Evolutionary conservation across 257 asterid genomes (phyloP).

Genomic region (Solanum chaucha): DNA sequence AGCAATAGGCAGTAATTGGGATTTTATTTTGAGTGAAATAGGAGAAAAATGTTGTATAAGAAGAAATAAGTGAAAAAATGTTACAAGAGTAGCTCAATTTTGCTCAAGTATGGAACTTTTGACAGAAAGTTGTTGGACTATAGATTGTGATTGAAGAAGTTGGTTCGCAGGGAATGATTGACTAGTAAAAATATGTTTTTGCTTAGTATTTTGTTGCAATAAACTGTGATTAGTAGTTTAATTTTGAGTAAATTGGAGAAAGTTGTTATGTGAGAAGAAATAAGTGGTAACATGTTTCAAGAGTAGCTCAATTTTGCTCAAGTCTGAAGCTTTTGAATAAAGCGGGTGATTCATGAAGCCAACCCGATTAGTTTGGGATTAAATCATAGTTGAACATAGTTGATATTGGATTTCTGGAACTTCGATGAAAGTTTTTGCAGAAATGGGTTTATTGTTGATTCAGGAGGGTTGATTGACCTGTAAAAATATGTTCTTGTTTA

Average conservation of each 20-base stretch:
- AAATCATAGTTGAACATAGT: neutral
- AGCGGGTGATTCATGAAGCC: neutral
- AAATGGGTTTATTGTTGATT: neutral
- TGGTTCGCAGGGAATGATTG: neutral
- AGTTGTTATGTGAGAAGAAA: neutral
- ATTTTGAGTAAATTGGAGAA: neutral
- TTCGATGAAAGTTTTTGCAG: neutral
- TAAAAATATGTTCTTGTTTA: neutral
- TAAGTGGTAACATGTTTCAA: neutral
- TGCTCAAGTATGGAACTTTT: neutral
- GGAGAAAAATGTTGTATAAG: neutral
- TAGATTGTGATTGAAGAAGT: neutral
- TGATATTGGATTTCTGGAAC: neutral
- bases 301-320: neutral
- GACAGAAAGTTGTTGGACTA: neutral
- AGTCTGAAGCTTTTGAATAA: neutral
- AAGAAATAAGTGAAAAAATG: neutral
- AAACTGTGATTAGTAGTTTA: neutral
- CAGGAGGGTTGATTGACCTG: neutral
- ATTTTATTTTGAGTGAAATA: neutral
- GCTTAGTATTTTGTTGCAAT: neutral
- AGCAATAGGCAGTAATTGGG: neutral
- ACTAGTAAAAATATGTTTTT: neutral
- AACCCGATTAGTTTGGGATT: neutral
- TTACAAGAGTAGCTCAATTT: neutral